phyloP scores from a whole-genome alignment of 2,329 filamentous ascomycete species.

The Stagonosporopsis tanaceti region DNA sequence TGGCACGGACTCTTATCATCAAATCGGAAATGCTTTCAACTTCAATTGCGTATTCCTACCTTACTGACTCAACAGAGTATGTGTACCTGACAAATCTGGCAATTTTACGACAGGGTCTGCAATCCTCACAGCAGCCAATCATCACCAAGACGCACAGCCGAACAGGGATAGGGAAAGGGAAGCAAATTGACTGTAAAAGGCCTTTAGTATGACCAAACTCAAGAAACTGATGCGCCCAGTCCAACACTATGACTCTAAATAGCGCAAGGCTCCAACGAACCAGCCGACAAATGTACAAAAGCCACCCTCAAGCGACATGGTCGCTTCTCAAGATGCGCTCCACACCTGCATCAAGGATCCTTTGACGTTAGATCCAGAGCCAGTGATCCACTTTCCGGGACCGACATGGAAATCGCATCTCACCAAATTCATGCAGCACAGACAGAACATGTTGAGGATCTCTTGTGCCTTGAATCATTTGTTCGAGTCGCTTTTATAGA shows the following conservation, averaged over 20 bases:
- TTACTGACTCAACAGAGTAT: not conserved
- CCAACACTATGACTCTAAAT: not conserved
- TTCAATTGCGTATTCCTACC: not conserved
- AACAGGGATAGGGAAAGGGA: not conserved
- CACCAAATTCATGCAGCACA: no score
- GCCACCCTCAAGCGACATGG: not conserved
- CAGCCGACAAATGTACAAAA: not conserved
- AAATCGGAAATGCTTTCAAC: slow-evolving; percentile 12
- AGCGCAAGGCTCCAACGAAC: not conserved
- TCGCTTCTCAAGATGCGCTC: not conserved
- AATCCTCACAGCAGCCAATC: no score
- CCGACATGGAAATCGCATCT: no score
- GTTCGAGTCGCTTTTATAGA: no score
- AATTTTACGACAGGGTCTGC: not conserved
- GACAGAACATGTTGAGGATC: no score
- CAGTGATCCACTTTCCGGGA: no score
- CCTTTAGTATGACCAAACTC: not conserved
- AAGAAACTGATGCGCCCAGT: not conserved
- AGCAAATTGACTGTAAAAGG: not conserved
- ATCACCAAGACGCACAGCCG: no score
- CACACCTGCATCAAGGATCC: no score
- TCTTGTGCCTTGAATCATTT: no score
- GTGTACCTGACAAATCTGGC: not conserved
- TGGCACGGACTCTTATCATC: slow-evolving; percentile 33
- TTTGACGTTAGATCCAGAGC: no score